phyloP scores from a whole-genome alignment of 2,329 filamentous ascomycete species.

The Penicillium brasilianum region DNA sequence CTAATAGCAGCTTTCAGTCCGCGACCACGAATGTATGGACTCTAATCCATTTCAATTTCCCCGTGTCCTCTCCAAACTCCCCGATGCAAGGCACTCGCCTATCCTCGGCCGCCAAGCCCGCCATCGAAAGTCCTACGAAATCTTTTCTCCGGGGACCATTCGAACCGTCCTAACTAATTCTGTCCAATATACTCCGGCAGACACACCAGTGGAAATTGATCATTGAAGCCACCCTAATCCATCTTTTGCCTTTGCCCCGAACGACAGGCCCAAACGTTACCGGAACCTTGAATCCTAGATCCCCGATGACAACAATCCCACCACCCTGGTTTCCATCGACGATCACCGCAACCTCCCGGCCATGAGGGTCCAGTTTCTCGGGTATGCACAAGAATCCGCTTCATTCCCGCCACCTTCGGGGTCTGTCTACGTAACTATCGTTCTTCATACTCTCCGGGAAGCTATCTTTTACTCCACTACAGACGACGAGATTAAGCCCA shows the following conservation, averaged over 20 bases:
- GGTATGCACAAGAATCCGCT: neutral
- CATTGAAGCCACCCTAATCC: neutral
- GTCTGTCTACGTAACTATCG: neutral
- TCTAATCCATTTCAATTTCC: neutral
- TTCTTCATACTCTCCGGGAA: neutral
- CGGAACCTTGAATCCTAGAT: neutral
- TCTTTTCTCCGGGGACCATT: neutral
- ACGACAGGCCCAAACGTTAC: conserved; percentile 7
- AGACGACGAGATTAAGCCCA: neutral
- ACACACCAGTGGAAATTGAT: neutral
- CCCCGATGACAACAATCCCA: conserved; percentile 11
- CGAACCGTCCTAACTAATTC: neutral
- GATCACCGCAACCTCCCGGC: conserved; percentile 6
- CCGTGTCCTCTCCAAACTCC: neutral
- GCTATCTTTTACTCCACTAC: neutral
- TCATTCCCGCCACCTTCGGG: conserved; percentile 2
- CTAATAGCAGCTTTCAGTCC: no score
- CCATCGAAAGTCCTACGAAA: neutral
- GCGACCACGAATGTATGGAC: no score
- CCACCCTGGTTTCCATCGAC: conserved; percentile 14
- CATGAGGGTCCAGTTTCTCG: neutral
- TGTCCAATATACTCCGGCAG: neutral
- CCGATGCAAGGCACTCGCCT: neutral
- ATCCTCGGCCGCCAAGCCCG: neutral
- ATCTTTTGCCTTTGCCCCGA: conserved; percentile 2